These are phyloP conservation scores for Chaetomiaceae sp. DNA, from an alignment of 2,329 filamentous ascomycete genomes.

Conservation along the genomic window DNA sequence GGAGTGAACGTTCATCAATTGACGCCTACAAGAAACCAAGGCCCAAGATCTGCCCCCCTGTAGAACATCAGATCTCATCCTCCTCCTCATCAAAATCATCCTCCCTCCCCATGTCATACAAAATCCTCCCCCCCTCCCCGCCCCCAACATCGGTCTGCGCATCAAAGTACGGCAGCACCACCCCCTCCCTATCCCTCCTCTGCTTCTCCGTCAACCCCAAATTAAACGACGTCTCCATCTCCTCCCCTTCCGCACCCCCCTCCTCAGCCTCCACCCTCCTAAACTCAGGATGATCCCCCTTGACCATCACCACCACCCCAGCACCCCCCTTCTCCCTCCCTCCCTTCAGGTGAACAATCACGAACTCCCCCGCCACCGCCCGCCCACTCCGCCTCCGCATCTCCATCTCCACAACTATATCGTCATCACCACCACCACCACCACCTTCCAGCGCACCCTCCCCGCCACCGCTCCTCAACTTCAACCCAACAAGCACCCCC, in stretches of 20 bases:
- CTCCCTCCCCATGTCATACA: slow-evolving; percentile 95
- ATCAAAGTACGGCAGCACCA: slow-evolving; percentile 94
- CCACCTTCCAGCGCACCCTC: slow-evolving; percentile 9
- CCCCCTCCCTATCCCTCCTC: slow-evolving; percentile 75
- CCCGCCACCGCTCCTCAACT: slow-evolving; percentile 33
- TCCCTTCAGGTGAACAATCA: slow-evolving; percentile 41
- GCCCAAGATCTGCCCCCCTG: too few species aligned
- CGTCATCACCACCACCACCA: slow-evolving; percentile 34
- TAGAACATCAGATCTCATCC: slow-evolving; percentile 65
- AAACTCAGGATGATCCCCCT: slow-evolving; percentile 75
- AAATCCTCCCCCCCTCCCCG: slow-evolving; percentile 83
- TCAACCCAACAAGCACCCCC: slow-evolving; percentile 68
- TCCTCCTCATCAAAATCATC: slow-evolving; percentile 72
- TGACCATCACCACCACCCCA: slow-evolving; percentile 54
- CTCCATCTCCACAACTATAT: slow-evolving; percentile 77
- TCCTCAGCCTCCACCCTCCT: slow-evolving; percentile 38
- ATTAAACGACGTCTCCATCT: slow-evolving; percentile 74
- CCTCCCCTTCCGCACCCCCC: slow-evolving; percentile 42
- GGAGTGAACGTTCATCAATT: too few species aligned
- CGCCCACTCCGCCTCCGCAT: slow-evolving; percentile 78
- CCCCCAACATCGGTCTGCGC: slow-evolving; percentile 75
- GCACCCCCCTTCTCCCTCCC: slow-evolving; percentile 18
- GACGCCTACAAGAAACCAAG: too few species aligned
- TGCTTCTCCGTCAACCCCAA: slow-evolving; percentile 88
- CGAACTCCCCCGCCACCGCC: slow-evolving; percentile 64